A percentile compares a stretch with the other conserved stretches of the same genome.
Conservation (phyloP, 2,329 filamentous ascomycete species). For the Pseudogymnoascus sp. region DNA sequence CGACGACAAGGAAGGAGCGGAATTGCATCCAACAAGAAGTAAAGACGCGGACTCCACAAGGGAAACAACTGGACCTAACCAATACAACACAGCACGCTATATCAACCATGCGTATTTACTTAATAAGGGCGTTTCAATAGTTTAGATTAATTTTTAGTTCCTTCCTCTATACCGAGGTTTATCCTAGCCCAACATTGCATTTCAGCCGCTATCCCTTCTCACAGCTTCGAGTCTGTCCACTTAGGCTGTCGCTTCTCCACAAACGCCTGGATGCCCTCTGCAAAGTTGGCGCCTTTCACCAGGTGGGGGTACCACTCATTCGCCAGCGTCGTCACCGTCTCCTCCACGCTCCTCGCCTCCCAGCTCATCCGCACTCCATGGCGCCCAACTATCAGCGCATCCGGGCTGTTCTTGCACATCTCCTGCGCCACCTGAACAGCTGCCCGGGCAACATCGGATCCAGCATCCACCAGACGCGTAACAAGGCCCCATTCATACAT, state of each 20-base stretch:
- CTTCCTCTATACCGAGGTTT: background rate
- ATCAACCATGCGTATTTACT: background rate
- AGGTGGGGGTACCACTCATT: conserved; percentile 49
- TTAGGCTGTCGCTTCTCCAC: conserved; percentile 60
- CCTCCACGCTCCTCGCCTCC: conserved; percentile 19
- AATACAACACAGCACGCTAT: background rate
- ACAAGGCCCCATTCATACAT: conserved; percentile 57
- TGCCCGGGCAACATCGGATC: conserved; percentile 38
- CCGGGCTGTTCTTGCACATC: conserved; percentile 20
- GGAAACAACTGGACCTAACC: background rate
- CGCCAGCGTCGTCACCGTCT: conserved; percentile 30
- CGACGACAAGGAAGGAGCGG: background rate
- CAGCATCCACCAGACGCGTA: conserved; percentile 46
- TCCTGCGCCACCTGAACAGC: conserved; percentile 36
- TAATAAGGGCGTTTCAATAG: background rate
- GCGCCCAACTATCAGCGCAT: conserved; percentile 17
- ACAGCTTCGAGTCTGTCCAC: conserved; percentile 54
- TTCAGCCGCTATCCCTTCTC: conserved; percentile 11
- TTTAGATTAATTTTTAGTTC: conserved; percentile 7
- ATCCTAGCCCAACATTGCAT: background rate
- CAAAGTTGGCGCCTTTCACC: conserved; percentile 58
- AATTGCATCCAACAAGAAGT: conserved; percentile 10
- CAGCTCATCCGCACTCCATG: conserved; percentile 15
- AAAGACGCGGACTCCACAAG: conserved; percentile 4
- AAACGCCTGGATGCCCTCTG: conserved; percentile 64